Evolutionary conservation across 306 rosid genomes (phyloP).

Genomic region (Lagenaria siceraria): DNA sequence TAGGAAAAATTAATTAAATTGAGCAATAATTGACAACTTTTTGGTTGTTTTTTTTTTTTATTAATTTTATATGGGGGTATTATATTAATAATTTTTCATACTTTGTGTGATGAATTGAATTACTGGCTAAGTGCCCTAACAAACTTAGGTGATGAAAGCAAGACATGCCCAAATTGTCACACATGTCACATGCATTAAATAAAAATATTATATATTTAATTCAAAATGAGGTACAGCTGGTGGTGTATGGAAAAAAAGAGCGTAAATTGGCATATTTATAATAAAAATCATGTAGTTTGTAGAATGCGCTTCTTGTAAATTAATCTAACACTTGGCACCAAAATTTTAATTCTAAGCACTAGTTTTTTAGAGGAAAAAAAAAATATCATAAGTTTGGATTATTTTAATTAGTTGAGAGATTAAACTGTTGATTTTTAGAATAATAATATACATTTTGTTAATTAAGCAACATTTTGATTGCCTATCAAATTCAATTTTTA

Average conservation of each 20-base stretch:
- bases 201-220: background rate
- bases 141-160: constrained; percentile 10
- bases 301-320: background rate
- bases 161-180: constrained; percentile 11
- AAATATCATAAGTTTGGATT: no score
- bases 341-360: no score
- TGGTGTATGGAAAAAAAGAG: background rate
- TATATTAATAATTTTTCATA: background rate
- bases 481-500: no score
- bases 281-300: background rate
- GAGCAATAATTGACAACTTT: background rate
- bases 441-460: no score
- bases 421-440: no score
- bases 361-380: no score
- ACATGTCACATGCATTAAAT: constrained; percentile 1
- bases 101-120: background rate
- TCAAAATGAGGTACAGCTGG: background rate
- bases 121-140: background rate
- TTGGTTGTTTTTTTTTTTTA: background rate
- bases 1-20: background rate
- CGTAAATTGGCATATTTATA: background rate
- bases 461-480: no score
- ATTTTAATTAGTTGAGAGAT: no score
- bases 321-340: background rate
- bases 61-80: no score